Evolutionary conservation across 768 basidiomycete species (phyloP).

Genomic region (Boletus pseudo-olivaceus): DNA sequence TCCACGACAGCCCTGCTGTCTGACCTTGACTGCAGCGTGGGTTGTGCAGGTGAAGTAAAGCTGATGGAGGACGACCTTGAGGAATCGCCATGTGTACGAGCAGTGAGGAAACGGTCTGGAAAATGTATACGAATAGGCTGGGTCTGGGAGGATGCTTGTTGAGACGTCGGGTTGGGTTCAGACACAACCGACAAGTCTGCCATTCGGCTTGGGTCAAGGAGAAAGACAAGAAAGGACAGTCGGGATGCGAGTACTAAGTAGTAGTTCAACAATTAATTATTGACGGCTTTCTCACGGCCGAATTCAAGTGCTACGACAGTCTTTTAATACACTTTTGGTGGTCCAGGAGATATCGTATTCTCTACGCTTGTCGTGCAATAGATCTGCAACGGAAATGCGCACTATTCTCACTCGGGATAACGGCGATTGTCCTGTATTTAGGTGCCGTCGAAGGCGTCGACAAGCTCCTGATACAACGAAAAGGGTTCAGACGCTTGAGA

Average conservation of each 20-base stretch:
- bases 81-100: slow-evolving; percentile 25
- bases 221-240: neutral
- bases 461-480: neutral
- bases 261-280: neutral
- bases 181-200: slow-evolving; percentile 26
- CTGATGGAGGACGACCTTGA: slow-evolving; percentile 32
- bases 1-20: slow-evolving; percentile 10
- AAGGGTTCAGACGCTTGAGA: slow-evolving; percentile 13
- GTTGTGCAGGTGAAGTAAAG: slow-evolving; percentile 14
- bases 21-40: slow-evolving; percentile 13
- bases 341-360: neutral
- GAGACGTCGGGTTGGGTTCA: slow-evolving; percentile 16
- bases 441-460: neutral
- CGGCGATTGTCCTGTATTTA: neutral
- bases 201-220: slow-evolving; percentile 19
- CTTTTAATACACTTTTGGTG: neutral
- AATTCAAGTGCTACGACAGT: too few relatives aligned
- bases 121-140: slow-evolving; percentile 33
- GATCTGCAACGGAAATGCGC: slow-evolving; percentile 6
- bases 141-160: slow-evolving; percentile 10
- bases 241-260: neutral
- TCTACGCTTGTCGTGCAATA: slow-evolving; percentile 11
- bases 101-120: slow-evolving; percentile 29
- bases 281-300: slow-evolving; percentile 16
- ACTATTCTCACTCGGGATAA: slow-evolving; percentile 7